Evolutionary conservation across 2,329 filamentous ascomycete species (phyloP).

Genomic region (Calonectria fujianensis): DNA sequence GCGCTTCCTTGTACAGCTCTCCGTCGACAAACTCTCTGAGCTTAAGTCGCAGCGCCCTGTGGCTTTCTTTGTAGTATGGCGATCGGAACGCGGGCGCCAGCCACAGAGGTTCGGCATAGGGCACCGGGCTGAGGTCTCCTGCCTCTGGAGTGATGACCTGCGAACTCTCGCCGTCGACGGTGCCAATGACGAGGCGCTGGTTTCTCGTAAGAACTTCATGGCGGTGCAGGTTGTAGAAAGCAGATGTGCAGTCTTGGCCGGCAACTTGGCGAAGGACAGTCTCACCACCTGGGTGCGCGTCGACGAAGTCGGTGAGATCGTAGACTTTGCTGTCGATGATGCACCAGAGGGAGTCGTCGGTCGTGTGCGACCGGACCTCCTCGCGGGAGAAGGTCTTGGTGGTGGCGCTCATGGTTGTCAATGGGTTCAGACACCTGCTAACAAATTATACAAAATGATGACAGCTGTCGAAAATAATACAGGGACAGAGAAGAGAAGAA

Average conservation of each 20-base stretch:
- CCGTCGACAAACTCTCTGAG: constrained; percentile 83
- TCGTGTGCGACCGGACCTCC: constrained; percentile 69
- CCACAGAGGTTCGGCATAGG: constrained; percentile 92
- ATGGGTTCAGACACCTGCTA: neutral
- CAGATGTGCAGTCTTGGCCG: constrained; percentile 85
- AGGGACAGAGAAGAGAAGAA: neutral
- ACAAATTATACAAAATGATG: neutral
- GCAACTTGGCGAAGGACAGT: constrained; percentile 87
- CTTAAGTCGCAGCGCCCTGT: constrained; percentile 80
- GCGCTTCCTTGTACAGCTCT: constrained; percentile 84
- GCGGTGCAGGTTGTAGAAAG: constrained; percentile 93
- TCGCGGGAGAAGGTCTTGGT: neutral
- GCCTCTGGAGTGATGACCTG: constrained; percentile 81
- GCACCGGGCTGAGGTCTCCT: constrained; percentile 84
- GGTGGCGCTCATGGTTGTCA: neutral
- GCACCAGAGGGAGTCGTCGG: constrained; percentile 85
- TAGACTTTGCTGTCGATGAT: constrained; percentile 92
- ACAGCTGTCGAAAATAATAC: neutral
- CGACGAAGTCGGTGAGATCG: constrained; percentile 88
- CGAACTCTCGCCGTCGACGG: constrained; percentile 82
- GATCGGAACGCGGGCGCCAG: constrained; percentile 84
- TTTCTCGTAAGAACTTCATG: constrained; percentile 92
- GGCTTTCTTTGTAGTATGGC: constrained; percentile 87
- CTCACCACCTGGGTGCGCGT: constrained; percentile 88
- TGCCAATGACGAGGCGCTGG: constrained; percentile 84